These are phyloP conservation scores for Blakeslea trispora DNA, from an alignment of 371 early-diverging fungal genomes.

Conservation along the genomic window DNA sequence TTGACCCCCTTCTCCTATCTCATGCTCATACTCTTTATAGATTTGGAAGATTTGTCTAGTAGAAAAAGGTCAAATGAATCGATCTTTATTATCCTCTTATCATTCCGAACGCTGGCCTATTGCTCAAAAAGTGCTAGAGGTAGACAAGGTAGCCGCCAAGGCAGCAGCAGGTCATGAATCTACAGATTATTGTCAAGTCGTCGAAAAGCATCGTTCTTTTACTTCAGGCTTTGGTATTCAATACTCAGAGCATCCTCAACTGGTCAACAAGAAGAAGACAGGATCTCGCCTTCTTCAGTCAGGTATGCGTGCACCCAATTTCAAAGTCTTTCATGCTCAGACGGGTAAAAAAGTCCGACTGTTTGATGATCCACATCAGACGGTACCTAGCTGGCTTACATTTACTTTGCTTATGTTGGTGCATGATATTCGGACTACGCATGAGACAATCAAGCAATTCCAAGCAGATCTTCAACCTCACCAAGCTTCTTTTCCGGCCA, in stretches of 20 bases:
- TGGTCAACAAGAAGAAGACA: background rate
- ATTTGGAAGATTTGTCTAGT: constrained; percentile 47
- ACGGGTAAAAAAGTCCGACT: constrained; percentile 38
- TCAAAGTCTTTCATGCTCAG: constrained; percentile 34
- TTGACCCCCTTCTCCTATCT: too few species aligned
- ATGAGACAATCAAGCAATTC: constrained; percentile 14
- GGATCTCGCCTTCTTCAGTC: constrained; percentile 17
- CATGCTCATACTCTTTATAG: too few species aligned
- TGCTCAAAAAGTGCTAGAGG: constrained; percentile 37
- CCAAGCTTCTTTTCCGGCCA: constrained; percentile 7
- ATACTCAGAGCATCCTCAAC: constrained; percentile 15
- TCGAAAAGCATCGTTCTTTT: constrained; percentile 37
- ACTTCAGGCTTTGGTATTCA: constrained; percentile 48
- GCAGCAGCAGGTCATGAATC: constrained; percentile 39
- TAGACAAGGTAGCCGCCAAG: constrained; percentile 45
- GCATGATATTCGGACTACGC: constrained; percentile 24
- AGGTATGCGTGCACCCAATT: constrained; percentile 50
- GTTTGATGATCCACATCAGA: constrained; percentile 22
- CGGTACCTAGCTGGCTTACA: constrained; percentile 28
- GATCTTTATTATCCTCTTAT: constrained; percentile 31
- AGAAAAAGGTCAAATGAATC: constrained; percentile 30
- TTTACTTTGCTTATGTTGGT: constrained; percentile 37
- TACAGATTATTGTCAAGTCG: constrained; percentile 35
- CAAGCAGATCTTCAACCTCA: background rate
- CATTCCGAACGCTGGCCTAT: constrained; percentile 39